Conservation (phyloP, 495 filamentous ascomycete genomes). For the Aspergillus wentii region DNA sequence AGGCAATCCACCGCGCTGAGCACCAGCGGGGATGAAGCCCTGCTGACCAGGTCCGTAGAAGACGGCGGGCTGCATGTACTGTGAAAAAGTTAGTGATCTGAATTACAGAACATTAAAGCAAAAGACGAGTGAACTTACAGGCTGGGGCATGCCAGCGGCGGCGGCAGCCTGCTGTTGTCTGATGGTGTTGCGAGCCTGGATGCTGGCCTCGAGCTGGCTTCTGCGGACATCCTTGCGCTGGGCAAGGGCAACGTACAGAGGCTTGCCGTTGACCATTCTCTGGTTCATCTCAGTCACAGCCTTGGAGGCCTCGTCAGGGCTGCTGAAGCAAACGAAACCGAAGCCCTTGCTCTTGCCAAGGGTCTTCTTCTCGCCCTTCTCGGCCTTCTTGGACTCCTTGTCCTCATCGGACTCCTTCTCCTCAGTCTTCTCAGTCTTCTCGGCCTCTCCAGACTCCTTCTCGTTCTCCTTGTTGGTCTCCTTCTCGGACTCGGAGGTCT, state of each 20-base stretch:
- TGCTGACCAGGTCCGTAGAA: conserved; percentile 87
- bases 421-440: conserved; percentile 39
- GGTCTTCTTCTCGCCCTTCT: conserved; percentile 66
- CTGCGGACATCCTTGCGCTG: conserved; percentile 99
- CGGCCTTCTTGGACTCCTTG: conserved; percentile 46
- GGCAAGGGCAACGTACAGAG: conserved; percentile 93
- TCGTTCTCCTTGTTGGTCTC: conserved; percentile 44
- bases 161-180: conserved; percentile 97
- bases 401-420: conserved; percentile 45
- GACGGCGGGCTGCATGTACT: conserved; percentile 76
- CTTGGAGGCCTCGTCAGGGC: conserved; percentile 98
- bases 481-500: conserved; percentile 39
- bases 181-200: conserved; percentile 97
- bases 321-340: conserved; percentile 99
- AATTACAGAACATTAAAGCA: neutral
- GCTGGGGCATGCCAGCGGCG: conserved; percentile 84
- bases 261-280: conserved; percentile 96
- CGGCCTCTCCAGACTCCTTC: conserved; percentile 47
- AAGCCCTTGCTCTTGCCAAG: conserved; percentile 99
- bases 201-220: conserved; percentile 97
- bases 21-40: conserved; percentile 65
- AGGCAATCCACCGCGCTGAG: conserved; percentile 72
- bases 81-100: conserved; percentile 6
- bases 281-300: conserved; percentile 99
- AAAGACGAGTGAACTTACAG: conserved; percentile 39